Conservation (phyloP, 2,329 filamentous ascomycete genomes). For the Aspergillus sergii region DNA sequence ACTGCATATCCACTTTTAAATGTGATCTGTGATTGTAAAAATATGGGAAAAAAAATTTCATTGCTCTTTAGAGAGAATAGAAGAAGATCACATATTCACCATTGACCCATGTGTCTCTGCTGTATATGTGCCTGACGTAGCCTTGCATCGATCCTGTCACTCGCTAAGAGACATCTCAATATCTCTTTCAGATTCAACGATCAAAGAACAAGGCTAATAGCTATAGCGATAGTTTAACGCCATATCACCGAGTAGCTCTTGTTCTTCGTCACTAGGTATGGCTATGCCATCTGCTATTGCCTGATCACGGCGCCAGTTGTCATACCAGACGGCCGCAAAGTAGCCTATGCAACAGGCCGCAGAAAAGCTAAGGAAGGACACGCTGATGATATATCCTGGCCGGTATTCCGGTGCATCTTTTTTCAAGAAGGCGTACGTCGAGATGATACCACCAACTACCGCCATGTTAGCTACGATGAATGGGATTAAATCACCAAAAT, state of each 20-base stretch:
- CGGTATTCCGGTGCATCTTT: slow-evolving; percentile 70
- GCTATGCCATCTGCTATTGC: slow-evolving; percentile 25
- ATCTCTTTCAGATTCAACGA: background rate
- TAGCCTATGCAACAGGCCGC: slow-evolving; percentile 53
- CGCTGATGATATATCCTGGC: slow-evolving; percentile 75
- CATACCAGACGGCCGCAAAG: slow-evolving; percentile 36
- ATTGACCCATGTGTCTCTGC: background rate
- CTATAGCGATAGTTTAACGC: slow-evolving; percentile 46
- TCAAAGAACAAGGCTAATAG: slow-evolving; percentile 25
- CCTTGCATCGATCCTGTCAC: background rate
- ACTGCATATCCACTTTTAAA: background rate
- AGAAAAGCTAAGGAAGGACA: slow-evolving; percentile 72
- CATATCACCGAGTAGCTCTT: slow-evolving; percentile 43
- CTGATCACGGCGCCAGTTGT: slow-evolving; percentile 46
- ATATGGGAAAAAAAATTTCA: background rate
- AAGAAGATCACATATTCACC: background rate
- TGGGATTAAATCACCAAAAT: background rate
- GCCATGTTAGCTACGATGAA: slow-evolving; percentile 11
- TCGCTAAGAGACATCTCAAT: background rate
- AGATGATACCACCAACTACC: slow-evolving; percentile 72
- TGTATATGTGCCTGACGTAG: background rate
- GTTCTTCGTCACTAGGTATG: slow-evolving; percentile 29
- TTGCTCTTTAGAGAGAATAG: background rate
- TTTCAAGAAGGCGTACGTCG: slow-evolving; percentile 69
- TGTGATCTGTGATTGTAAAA: background rate